These are phyloP conservation scores for Polyporus tsugae DNA, from an alignment of 1,284 basidiomycete species.

Conservation along the genomic window DNA sequence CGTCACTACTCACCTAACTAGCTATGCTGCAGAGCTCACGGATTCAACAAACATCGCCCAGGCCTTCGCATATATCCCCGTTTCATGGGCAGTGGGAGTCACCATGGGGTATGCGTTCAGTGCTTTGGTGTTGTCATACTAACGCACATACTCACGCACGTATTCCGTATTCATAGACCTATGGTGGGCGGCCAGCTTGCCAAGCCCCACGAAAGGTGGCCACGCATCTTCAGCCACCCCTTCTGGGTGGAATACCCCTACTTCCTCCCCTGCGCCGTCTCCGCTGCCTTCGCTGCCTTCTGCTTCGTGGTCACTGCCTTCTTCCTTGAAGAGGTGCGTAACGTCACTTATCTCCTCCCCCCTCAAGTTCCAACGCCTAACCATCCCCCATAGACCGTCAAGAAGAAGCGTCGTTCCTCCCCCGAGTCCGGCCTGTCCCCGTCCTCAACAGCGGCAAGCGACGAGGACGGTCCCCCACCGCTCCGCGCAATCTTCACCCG, in stretches of 20 bases:
- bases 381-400: slow-evolving; percentile 35
- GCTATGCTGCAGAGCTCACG: slow-evolving; percentile 48
- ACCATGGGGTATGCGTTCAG: slow-evolving; percentile 50
- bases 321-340: slow-evolving; percentile 58
- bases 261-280: slow-evolving; percentile 59
- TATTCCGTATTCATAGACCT: slow-evolving; percentile 44
- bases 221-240: slow-evolving; percentile 48
- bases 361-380: not conserved
- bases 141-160: not conserved
- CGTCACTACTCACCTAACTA: not conserved
- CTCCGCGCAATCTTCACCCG: slow-evolving; percentile 52
- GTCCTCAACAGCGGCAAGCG: slow-evolving; percentile 4
- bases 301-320: slow-evolving; percentile 48
- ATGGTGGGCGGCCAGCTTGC: slow-evolving; percentile 57
- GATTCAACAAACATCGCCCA: slow-evolving; percentile 60
- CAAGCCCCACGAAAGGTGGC: slow-evolving; percentile 57
- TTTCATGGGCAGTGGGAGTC: slow-evolving; percentile 55
- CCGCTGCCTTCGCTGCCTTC: slow-evolving; percentile 47
- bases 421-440: not conserved
- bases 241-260: slow-evolving; percentile 65
- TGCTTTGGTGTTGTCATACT: not conserved
- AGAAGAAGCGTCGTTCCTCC: slow-evolving; percentile 21
- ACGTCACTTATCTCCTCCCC: not conserved
- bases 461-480: slow-evolving; percentile 36
- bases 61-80: slow-evolving; percentile 56